Conservation (phyloP, 1,284 basidiomycete genomes). For the Peniophora sp. region DNA sequence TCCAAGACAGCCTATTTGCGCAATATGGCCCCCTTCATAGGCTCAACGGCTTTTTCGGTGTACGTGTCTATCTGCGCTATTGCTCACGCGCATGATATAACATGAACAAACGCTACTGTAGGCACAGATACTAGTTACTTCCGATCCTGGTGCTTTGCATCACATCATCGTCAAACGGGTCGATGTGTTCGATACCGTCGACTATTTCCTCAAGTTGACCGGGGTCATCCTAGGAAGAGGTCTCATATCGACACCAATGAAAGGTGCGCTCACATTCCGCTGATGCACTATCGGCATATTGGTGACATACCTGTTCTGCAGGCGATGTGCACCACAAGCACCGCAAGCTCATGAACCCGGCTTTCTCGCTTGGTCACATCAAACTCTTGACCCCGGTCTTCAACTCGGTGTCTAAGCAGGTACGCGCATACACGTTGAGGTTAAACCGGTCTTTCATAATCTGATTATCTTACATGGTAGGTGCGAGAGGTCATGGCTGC, state of each 20-base stretch:
- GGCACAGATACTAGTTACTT: background rate
- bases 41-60: background rate
- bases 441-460: no score
- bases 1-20: background rate
- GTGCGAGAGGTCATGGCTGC: background rate
- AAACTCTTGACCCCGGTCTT: background rate
- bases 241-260: background rate
- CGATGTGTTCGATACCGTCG: background rate
- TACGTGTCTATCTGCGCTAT: background rate
- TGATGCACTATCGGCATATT: no score
- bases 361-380: background rate
- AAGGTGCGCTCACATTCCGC: background rate
- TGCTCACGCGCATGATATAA: background rate
- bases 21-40: background rate
- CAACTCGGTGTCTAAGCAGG: background rate
- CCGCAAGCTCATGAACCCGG: conserved; percentile 1
- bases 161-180: background rate
- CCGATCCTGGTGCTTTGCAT: background rate
- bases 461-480: background rate
- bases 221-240: background rate
- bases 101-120: background rate
- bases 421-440: background rate
- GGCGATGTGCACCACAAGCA: background rate
- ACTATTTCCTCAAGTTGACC: background rate
- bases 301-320: background rate